These are phyloP conservation scores for Cryptococcus sp. DNA, from an alignment of 1,284 basidiomycete genomes.

Conservation along the genomic window DNA sequence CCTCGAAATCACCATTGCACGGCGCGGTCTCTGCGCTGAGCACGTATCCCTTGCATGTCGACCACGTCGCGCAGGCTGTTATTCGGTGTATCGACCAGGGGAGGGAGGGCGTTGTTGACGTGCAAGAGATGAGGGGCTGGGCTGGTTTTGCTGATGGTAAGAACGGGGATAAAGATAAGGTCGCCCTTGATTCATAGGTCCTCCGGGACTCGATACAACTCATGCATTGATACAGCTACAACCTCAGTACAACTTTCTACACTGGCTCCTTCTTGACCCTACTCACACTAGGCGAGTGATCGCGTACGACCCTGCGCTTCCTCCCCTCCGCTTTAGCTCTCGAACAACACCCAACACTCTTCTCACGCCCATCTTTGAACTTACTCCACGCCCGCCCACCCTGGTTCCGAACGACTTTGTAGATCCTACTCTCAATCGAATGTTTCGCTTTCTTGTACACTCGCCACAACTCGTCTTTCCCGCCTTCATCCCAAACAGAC, in stretches of 20 bases:
- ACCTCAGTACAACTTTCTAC: no score
- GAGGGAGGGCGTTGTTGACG: constrained; percentile 68
- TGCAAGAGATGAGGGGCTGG: constrained; percentile 67
- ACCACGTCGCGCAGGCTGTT: constrained; percentile 88
- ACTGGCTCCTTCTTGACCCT: no score
- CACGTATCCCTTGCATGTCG: constrained; percentile 89
- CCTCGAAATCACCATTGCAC: constrained; percentile 47
- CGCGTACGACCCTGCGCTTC: neutral
- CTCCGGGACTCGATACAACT: no score
- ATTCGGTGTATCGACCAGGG: constrained; percentile 53
- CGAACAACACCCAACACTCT: neutral
- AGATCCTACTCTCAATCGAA: constrained; percentile 13
- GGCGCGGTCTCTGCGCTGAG: constrained; percentile 64
- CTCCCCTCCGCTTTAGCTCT: neutral
- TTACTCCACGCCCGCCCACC: constrained; percentile 3
- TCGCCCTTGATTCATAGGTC: neutral
- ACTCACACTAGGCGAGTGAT: no score
- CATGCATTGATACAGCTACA: no score
- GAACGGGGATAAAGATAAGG: neutral
- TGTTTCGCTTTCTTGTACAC: constrained; percentile 15
- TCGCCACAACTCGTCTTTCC: neutral
- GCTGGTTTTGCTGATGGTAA: constrained; percentile 37
- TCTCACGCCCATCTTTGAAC: constrained; percentile 10
- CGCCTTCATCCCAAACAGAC: constrained; percentile 1
- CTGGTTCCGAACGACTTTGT: constrained; percentile 7